Evolutionary conservation across 2,329 filamentous ascomycete genomes (phyloP).

Genomic region (Aspergillus intermedius): DNA sequence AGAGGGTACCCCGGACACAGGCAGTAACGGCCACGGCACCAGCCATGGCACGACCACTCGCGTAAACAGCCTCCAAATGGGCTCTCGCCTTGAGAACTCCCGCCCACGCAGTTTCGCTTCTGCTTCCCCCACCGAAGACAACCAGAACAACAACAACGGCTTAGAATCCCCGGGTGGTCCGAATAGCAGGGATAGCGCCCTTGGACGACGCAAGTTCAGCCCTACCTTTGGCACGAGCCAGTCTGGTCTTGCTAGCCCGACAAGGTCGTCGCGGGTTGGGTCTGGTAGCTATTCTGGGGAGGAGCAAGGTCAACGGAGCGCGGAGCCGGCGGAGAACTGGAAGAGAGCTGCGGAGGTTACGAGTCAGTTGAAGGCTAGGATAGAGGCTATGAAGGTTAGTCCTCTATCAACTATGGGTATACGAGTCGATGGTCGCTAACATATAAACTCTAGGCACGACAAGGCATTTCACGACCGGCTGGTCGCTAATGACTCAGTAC

Average conservation of each 20-base stretch:
- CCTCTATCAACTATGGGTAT: neutral
- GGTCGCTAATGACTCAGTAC: constrained; percentile 27
- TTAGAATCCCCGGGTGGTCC: constrained; percentile 29
- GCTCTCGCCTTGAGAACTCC: constrained; percentile 34
- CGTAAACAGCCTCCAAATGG: constrained; percentile 28
- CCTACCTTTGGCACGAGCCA: constrained; percentile 33
- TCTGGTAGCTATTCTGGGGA: constrained; percentile 33
- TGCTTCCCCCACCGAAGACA: constrained; percentile 62
- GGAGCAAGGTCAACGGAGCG: constrained; percentile 21
- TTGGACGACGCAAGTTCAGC: constrained; percentile 39
- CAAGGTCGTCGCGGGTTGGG: constrained; percentile 27
- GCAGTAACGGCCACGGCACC: constrained; percentile 24
- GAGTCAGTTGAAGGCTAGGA: constrained; percentile 91
- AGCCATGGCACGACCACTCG: constrained; percentile 15
- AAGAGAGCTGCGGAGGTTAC: constrained; percentile 95
- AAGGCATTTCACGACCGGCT: constrained; percentile 35
- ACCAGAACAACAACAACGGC: constrained; percentile 54
- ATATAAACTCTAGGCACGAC: constrained; percentile 29
- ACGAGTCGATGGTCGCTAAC: neutral
- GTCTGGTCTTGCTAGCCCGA: constrained; percentile 34
- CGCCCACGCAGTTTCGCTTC: constrained; percentile 38
- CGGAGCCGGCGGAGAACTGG: constrained; percentile 79
- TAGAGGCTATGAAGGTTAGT: constrained; percentile 89
- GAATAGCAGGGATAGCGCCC: constrained; percentile 24
- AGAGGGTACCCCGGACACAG: constrained; percentile 43